Base-by-base conservation (phyloP, 768 basidiomycete genomes). In the Pleurotus tuoliensis region DNA sequence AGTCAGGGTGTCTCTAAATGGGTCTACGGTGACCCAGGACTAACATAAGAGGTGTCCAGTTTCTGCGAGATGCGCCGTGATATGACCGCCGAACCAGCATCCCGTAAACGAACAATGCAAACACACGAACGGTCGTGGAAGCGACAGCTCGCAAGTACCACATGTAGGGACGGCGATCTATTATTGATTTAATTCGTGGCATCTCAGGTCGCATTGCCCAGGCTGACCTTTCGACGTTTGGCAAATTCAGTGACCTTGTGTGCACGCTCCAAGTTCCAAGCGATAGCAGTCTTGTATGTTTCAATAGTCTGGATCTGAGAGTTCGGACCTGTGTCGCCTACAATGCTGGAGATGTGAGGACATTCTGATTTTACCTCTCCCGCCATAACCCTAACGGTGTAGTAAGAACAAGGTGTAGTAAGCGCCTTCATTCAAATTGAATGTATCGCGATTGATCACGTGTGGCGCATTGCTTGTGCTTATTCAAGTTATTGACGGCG, bases 101-200 rank as follows among this genome's bases (percentile, higher is more conserved):
- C 86, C 90, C 8, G 79, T 74, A 64, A 76, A 87, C 3, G 81
- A 63, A 62, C 91, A 93, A n/a, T 84, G 78, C 5, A 92, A 71
- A 61, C 91, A 93, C 3, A 80, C 83, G 63, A 87, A 84, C 0
- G 90, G 88, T 20, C 89, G 75, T 1, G 82, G 73, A 25, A 90
- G 72, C 1, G 82, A 64, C 1, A 76, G 50, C 7, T 72, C 69
- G 64, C 91, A 93, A 11, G 74, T 77, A 7, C 78, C 81, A 64
- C 91, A 92, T 3, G 77, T 70, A 9, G 91, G 90, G 15, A 77
- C 73, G 3, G 86, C 68, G 34, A 81, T 66, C 84, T 87, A 43
- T 1, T 34, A 34, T 34, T 34, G 11, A 34, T 34, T 34, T 34
- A 34, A 34, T 34, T 11, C 8, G 30, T 34, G 30, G 30, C 11